A percentile compares a stretch with the other conserved stretches of the same genome.
Evolutionary conservation across 2,329 filamentous ascomycete genomes (phyloP).

Genomic region (Pseudodiploospora longispora): DNA sequence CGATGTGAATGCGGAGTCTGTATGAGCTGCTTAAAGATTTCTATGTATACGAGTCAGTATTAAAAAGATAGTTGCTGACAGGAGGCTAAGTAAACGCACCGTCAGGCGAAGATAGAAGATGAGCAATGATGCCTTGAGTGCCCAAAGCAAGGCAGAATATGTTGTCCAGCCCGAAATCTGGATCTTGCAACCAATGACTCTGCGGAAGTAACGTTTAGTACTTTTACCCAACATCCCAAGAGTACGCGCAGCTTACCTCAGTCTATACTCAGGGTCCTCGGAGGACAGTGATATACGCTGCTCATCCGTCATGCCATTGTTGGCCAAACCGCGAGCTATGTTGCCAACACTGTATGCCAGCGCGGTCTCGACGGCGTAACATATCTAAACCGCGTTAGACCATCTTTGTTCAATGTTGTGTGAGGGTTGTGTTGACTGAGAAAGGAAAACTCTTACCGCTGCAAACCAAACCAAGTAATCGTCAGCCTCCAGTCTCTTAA

Average conservation of each 20-base stretch:
- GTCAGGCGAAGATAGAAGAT: constrained; percentile 49
- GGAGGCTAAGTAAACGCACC: constrained; percentile 10
- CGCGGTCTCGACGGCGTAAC: constrained; percentile 43
- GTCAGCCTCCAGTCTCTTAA: constrained; percentile 43
- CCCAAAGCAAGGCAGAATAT: constrained; percentile 46
- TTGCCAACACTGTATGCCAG: constrained; percentile 44
- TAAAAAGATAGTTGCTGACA: too few species aligned
- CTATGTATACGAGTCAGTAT: too few species aligned
- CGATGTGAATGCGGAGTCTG: constrained; percentile 37
- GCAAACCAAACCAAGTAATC: constrained; percentile 53
- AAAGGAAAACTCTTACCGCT: constrained; percentile 26
- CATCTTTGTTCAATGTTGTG: too few species aligned
- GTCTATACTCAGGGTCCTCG: constrained; percentile 34
- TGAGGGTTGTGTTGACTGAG: neutral
- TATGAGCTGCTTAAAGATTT: constrained; percentile 25
- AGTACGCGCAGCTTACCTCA: constrained; percentile 21
- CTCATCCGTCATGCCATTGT: constrained; percentile 47
- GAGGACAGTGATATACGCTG: constrained; percentile 37
- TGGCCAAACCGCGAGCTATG: constrained; percentile 42
- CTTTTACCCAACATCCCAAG: neutral
- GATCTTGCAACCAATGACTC: constrained; percentile 48
- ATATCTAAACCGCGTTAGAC: constrained; percentile 25
- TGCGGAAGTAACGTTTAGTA: constrained; percentile 9
- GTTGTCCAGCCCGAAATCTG: constrained; percentile 48
- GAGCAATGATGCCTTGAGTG: constrained; percentile 48